Evolutionary conservation across 495 filamentous ascomycete species (phyloP), one percentile per base, ranked within the genome.

Genomic region (Xanthoparmelia taractica): DNA sequence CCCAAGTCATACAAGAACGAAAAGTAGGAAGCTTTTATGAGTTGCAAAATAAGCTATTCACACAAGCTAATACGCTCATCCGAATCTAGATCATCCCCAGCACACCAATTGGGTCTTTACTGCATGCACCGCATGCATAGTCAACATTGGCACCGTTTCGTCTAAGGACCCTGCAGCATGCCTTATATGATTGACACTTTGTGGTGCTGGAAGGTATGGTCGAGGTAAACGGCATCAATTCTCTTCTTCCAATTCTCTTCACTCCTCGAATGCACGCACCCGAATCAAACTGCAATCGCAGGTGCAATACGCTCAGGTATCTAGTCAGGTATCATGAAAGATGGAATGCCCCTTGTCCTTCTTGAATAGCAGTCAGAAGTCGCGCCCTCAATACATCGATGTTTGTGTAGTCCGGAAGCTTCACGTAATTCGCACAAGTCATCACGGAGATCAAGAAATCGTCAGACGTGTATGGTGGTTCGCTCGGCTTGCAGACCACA

Each of bases 401-500:
- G 69, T 76, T 83, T 68, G 86, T 93, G 76, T 99, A 99, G 75
- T 99, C 92, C 27, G 95, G 95, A 69, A 99, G 80, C 74, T 99
- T 99, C 67, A 99, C 87, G 73, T 99, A 99, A 73, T 99, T 99
- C 72, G 96, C 94, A 73, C 95, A 97, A 52, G 95, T 99, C 95
- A 99, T 99, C 71, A 97, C 95, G 70, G 92, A 97, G 31, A 95
- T 92, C 40, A 99, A 81, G 68, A 97, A 97, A 75, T 97, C 95
- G 72, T 99, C 95, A 5, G 94, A 95, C 11, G 87, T 89, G 73
- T 91, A 95, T 3, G 94, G 94, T 11, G 91, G 85, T 69, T 99
- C 95, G 77, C 90, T 96, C 10, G 94, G 93, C 73, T 96, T 96
- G 79, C 95, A 97, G 23, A 99, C 95, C 47, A 99, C 95, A 12